phyloP scores from a whole-genome alignment of 2,329 filamentous ascomycete genomes.

The Colletotrichum chlorophyti region DNA sequence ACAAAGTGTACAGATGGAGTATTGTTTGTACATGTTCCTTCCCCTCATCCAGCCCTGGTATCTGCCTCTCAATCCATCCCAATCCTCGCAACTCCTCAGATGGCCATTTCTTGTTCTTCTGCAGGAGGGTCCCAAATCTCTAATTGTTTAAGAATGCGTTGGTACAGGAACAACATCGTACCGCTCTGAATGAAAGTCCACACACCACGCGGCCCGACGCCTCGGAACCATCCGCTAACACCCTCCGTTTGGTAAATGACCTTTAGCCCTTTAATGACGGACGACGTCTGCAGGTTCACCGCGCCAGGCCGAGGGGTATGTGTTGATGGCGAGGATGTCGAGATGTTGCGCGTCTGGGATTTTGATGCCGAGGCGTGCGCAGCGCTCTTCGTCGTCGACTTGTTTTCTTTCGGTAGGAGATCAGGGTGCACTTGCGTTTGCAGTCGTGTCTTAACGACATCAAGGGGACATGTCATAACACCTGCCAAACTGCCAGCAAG shows the following conservation, averaged over 20 bases:
- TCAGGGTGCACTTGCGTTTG: constrained; percentile 80
- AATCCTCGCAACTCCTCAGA: constrained; percentile 16
- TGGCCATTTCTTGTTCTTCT: constrained; percentile 15
- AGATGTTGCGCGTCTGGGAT: constrained; percentile 76
- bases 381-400: constrained; percentile 30
- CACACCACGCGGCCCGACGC: constrained; percentile 88
- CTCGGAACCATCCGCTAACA: constrained; percentile 88
- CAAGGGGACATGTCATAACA: constrained; percentile 92
- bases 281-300: constrained; percentile 85
- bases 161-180: constrained; percentile 96
- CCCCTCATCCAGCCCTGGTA: constrained; percentile 4
- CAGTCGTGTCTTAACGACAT: constrained; percentile 95
- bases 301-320: constrained; percentile 81
- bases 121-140: constrained; percentile 57
- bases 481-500: constrained; percentile 92
- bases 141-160: constrained; percentile 81
- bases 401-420: constrained; percentile 35
- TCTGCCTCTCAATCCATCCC: no score
- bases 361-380: constrained; percentile 39
- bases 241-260: constrained; percentile 93
- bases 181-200: constrained; percentile 98
- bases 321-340: constrained; percentile 87
- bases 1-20: constrained; percentile 26
- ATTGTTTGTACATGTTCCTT: constrained; percentile 25
- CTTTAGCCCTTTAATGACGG: constrained; percentile 81